Percentiles rank a stretch among this genome's conserved stretches.
phyloP scores from a whole-genome alignment of 1,284 basidiomycete genomes.

The Malassezia sympodialis region DNA sequence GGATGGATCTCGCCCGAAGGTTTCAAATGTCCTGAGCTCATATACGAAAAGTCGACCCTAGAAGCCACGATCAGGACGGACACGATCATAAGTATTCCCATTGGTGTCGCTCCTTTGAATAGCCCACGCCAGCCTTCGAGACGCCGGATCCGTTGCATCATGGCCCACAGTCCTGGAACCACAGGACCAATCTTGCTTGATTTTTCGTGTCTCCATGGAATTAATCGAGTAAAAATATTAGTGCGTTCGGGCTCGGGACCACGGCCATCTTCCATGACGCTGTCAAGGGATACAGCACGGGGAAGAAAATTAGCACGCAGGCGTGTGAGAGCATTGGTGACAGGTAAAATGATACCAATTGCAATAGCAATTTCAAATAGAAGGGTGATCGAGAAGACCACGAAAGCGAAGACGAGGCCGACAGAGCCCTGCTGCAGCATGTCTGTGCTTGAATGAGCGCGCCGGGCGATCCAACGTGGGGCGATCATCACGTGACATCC shows the following conservation, averaged over 20 bases:
- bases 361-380: neutral
- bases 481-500: neutral
- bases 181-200: constrained; percentile 43
- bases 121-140: constrained; percentile 43
- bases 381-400: neutral
- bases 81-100: constrained; percentile 16
- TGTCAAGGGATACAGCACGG: constrained; percentile 41
- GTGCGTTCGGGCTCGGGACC: neutral
- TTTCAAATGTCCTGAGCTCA: neutral
- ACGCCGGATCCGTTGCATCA: constrained; percentile 33
- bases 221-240: constrained; percentile 22
- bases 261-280: constrained; percentile 41
- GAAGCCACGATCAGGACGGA: constrained; percentile 1
- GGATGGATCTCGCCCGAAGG: constrained; percentile 29
- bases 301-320: constrained; percentile 46
- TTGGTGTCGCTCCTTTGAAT: constrained; percentile 31
- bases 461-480: neutral
- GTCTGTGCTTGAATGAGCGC: neutral
- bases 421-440: neutral
- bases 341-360: constrained; percentile 21
- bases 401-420: neutral
- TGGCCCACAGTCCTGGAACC: constrained; percentile 33
- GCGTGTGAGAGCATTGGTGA: constrained; percentile 38
- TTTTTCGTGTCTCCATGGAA: constrained; percentile 3
- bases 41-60: neutral